Base-by-base conservation (phyloP, 768 basidiomycete species). In the Xerocomellus intermedius region DNA sequence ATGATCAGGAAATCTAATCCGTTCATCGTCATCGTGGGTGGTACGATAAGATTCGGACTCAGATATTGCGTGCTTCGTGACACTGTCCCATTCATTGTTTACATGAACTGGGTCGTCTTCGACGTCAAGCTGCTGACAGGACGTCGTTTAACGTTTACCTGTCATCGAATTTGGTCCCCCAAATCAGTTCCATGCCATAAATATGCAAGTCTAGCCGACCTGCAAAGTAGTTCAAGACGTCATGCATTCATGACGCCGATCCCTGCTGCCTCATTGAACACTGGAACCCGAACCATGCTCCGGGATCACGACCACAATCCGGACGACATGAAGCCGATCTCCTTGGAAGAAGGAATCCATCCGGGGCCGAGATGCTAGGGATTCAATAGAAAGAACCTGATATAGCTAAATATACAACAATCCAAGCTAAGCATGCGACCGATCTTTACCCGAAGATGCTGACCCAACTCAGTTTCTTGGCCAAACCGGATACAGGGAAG, bases 11-110 rank as follows among this genome's bases (percentile, higher is more conserved):
- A 35, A 28, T 50, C 35, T 41, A 35, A 28, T 50, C 35, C 44
- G 0, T 22, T 55, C 52, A 26, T 54, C 44, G 21, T 47, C 30
- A 21, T 30, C 28, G 41, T 28, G 28, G 35, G 38, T 9, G 37
- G 50, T 26, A 53, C 37, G 46, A 36, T 39, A 51, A 50, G 38
- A 56, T 62, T 48, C 36, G 30, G 45, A 50, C 19, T 19, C 49
- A 55, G 51, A 52, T 55, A 52, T 39, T 33, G 53, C 12, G 3
- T 53, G 41, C 55, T 30, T 53, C 44, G 8, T 51, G 48, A 1
- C 28, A 22, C 28, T 42, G 13, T 35, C 41, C 26, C 17, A 28
- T 63, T 59, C 51, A 49, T 56, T 48, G n/a, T 51, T 12, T 41
- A 54, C 39, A 60, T 52, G 44, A 52, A 48, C 33, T 30, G 22